A percentile compares a stretch with the other conserved stretches of the same genome.
Evolutionary conservation across 257 asterid species (phyloP).

Genomic region (Osmanthus fragrans): DNA sequence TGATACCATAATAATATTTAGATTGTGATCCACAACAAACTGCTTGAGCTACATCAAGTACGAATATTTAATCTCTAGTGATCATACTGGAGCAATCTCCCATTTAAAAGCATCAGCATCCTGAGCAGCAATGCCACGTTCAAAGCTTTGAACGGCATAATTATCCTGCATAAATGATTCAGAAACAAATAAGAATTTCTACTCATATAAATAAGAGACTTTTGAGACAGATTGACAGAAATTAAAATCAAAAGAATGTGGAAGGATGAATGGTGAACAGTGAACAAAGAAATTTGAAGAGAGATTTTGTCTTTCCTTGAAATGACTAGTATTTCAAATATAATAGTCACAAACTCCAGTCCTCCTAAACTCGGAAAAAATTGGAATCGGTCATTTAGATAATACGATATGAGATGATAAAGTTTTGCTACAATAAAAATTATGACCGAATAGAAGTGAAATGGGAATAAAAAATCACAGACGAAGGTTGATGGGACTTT

Average conservation of each 20-base stretch:
- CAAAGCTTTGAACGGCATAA: conserved; percentile 91
- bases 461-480: neutral
- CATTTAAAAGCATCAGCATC: conserved; percentile 75
- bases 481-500: neutral
- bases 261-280: neutral
- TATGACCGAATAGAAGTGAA: neutral
- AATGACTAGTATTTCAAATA: neutral
- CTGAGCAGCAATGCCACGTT: conserved; percentile 98
- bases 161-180: conserved; percentile 56
- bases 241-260: neutral
- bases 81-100: conserved; percentile 91
- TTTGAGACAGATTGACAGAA: neutral
- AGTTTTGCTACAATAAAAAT: neutral
- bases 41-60: conserved; percentile 10
- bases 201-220: conserved; percentile 1
- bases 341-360: neutral
- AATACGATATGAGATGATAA: neutral
- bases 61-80: conserved; percentile 8
- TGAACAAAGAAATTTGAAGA: neutral
- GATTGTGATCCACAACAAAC: conserved; percentile 10
- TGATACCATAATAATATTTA: conserved; percentile 26
- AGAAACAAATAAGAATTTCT: conserved; percentile 20
- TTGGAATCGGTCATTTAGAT: neutral
- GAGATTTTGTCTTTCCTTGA: neutral
- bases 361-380: neutral